Evolutionary conservation across 176 grass and related monocot species (phyloP).

Genomic region (Raddia distichophylla): DNA sequence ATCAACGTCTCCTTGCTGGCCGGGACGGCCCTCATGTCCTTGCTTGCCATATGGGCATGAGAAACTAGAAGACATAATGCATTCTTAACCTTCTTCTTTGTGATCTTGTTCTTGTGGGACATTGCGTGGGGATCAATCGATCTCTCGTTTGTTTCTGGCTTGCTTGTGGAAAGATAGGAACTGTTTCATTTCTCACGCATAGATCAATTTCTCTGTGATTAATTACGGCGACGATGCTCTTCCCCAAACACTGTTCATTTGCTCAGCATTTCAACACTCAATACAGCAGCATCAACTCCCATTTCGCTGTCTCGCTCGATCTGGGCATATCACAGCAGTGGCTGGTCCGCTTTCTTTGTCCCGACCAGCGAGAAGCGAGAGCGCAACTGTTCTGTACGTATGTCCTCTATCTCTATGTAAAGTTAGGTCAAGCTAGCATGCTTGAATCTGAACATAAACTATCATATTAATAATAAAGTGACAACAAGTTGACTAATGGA

Average conservation of each 20-base stretch:
- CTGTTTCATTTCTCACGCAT: too few relatives aligned
- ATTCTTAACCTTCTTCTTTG: not conserved
- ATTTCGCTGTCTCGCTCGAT: not conserved
- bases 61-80: too few relatives aligned
- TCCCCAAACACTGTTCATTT: not conserved
- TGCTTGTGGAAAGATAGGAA: not conserved
- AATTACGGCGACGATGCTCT: not conserved
- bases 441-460: too few relatives aligned
- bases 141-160: not conserved
- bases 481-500: not conserved
- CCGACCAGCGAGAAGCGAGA: not conserved
- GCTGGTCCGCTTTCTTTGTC: not conserved
- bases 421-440: not conserved
- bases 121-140: not conserved
- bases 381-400: not conserved
- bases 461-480: too few relatives aligned
- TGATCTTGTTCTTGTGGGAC: not conserved
- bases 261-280: not conserved
- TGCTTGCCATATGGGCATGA: conserved; percentile 77
- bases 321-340: not conserved
- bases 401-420: not conserved
- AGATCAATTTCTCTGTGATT: not conserved
- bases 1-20: conserved; percentile 51
- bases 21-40: conserved; percentile 61
- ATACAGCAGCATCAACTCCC: not conserved